Evolutionary conservation across 2,329 filamentous ascomycete species (phyloP).

Genomic region (Neurospora sp.): DNA sequence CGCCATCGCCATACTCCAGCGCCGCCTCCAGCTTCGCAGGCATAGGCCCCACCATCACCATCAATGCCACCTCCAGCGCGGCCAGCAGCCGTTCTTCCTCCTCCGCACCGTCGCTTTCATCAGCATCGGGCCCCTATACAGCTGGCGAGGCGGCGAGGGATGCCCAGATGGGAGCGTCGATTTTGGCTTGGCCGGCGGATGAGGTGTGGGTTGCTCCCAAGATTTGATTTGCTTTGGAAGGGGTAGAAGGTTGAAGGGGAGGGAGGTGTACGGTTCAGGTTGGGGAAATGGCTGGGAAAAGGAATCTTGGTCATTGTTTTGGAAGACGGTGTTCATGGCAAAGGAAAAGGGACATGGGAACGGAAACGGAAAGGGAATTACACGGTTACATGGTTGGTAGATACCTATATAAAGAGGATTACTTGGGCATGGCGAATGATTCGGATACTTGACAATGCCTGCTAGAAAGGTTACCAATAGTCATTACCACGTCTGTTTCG

Average conservation of each 20-base stretch:
- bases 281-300: background rate
- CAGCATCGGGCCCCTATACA: conserved; percentile 12
- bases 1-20: background rate
- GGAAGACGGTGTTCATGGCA: background rate
- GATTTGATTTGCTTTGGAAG: background rate
- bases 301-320: too few species aligned
- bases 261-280: background rate
- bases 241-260: background rate
- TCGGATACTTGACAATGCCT: background rate
- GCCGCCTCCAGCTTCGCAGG: background rate
- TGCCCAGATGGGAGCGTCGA: conserved; percentile 16
- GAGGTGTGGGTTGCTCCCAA: conserved; percentile 9
- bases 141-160: conserved; percentile 18
- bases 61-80: background rate
- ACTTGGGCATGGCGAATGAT: background rate
- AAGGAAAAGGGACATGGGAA: background rate
- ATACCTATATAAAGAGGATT: background rate
- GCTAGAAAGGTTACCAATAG: background rate
- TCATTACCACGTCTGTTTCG: background rate
- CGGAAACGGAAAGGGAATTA: background rate
- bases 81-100: conserved; percentile 4
- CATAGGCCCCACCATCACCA: background rate
- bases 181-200: conserved; percentile 21
- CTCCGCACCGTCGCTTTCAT: background rate
- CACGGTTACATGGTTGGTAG: background rate